These are phyloP conservation scores for Dactylellina sp. DNA, from an alignment of 2,329 filamentous ascomycete species.

Conservation along the genomic window DNA sequence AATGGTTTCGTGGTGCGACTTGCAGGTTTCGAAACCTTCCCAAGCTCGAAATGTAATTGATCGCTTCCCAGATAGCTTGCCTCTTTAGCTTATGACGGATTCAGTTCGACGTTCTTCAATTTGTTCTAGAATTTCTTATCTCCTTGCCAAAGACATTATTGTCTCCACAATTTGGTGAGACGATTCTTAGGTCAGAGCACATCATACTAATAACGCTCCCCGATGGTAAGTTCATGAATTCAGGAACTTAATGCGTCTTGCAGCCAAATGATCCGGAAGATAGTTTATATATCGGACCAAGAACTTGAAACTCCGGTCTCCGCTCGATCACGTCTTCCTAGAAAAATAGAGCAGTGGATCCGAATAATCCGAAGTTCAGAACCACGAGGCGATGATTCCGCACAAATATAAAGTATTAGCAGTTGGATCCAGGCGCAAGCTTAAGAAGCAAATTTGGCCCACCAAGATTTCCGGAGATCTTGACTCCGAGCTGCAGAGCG, in stretches of 20 bases:
- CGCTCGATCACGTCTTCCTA: background rate
- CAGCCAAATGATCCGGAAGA: background rate
- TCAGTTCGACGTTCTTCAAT: no score
- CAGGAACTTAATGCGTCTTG: no score
- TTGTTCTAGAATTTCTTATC: no score
- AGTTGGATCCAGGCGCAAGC: background rate
- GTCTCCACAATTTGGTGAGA: no score
- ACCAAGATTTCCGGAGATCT: slow-evolving; percentile 27
- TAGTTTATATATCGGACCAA: background rate
- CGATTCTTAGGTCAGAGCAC: no score
- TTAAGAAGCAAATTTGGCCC: slow-evolving; percentile 1
- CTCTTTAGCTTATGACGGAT: no score
- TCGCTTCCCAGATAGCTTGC: no score
- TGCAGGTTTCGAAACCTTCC: no score
- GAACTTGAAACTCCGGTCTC: slow-evolving; percentile 5
- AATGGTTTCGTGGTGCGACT: background rate
- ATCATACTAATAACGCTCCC: no score
- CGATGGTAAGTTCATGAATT: no score
- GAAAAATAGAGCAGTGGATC: background rate
- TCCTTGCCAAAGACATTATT: no score
- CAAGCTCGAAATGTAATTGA: no score
- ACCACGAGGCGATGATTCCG: background rate
- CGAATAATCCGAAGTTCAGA: background rate
- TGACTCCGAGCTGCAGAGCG: slow-evolving; percentile 38
- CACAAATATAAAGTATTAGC: slow-evolving; percentile 1